Evolutionary conservation across 202 grass and related monocot species (phyloP), one percentile per base, ranked within the genome.

Genomic region (Zoysia matrella): DNA sequence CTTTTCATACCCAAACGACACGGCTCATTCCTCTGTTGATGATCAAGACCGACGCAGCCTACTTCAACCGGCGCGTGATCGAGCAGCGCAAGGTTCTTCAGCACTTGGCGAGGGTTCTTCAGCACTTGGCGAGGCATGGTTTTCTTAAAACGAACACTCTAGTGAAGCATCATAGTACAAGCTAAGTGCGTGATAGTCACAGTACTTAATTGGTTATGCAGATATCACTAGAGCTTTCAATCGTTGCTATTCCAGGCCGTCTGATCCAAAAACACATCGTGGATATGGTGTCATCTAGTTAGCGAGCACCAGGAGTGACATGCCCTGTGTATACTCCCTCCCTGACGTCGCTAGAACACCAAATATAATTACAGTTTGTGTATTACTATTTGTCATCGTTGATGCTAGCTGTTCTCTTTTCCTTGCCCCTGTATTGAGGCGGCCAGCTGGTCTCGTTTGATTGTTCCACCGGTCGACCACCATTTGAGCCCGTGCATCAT

Each of bases 1-100:
- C 82, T 84, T 78, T 62, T 44, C 36, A 60, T 86, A 66, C 79
- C 69, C 69, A 43, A 67, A 57, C 7, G 70, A 80, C 70, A 86
- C 84, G 62, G 41, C 44, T 80, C 8, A 68, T 44, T 41, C 30
- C 69, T 30, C 22, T 30, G 14, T 65, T 80, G 60, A 67, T 80
- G 15, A 79, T 74, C 60, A 67, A 79, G 73, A 60, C 67, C 8
- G 55, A 52, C 36, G 52, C 76, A 74, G 46, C 67, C 51, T 73
- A 12, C 62, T 73, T 78, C 15, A 55, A 11, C 40, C 30, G 10
- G 36, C 1, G 61, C 7, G 47, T 63, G 57, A 57, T 22, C 50
- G 49, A 2, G 56, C 44, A 40, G 42, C 4, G 4, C 12, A 15
- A 15, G 48, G 5, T 40, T 2, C 18, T 51, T 65, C 11, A 49